Evolutionary conservation across 1,284 basidiomycete genomes (phyloP).

Genomic region (Leccinum pachyderme): DNA sequence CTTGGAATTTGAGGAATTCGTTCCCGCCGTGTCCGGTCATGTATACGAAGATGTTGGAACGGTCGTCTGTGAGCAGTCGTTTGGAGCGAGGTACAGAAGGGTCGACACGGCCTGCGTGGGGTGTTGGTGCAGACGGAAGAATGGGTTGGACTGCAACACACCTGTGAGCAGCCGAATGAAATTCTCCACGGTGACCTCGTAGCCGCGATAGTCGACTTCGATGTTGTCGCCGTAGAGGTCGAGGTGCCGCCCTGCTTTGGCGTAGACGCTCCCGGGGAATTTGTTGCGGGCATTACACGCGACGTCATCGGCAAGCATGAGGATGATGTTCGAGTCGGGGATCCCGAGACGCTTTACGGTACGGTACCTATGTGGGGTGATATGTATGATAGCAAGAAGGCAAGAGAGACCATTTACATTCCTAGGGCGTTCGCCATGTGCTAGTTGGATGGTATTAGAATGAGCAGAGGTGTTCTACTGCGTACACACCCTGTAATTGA

Average conservation of each 20-base stretch:
- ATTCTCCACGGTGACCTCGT: slow-evolving; percentile 97
- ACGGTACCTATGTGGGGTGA: slow-evolving; percentile 69
- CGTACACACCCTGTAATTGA: slow-evolving; percentile 90
- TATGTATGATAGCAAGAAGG: slow-evolving; percentile 1
- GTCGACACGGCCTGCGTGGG: slow-evolving; percentile 61
- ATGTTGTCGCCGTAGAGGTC: slow-evolving; percentile 97
- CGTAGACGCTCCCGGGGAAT: slow-evolving; percentile 90
- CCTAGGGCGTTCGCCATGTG: slow-evolving; percentile 98
- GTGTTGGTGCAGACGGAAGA: neutral
- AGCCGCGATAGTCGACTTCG: slow-evolving; percentile 97
- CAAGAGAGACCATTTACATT: slow-evolving; percentile 58
- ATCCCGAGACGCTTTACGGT: slow-evolving; percentile 98
- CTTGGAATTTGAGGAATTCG: slow-evolving; percentile 99
- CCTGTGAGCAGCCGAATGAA: slow-evolving; percentile 90
- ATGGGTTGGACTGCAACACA: slow-evolving; percentile 32
- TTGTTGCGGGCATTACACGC: slow-evolving; percentile 93
- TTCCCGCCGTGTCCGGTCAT: slow-evolving; percentile 98
- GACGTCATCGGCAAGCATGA: slow-evolving; percentile 97
- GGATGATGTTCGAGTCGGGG: slow-evolving; percentile 96
- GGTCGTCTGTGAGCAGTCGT: slow-evolving; percentile 85
- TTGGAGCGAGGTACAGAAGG: slow-evolving; percentile 85
- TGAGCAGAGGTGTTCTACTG: neutral
- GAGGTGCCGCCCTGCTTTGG: slow-evolving; percentile 72
- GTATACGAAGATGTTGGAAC: slow-evolving; percentile 96
- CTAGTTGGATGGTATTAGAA: slow-evolving; percentile 38